These are phyloP conservation scores for Alternaria sp. DNA, from an alignment of 2,329 filamentous ascomycete species.

Conservation along the genomic window DNA sequence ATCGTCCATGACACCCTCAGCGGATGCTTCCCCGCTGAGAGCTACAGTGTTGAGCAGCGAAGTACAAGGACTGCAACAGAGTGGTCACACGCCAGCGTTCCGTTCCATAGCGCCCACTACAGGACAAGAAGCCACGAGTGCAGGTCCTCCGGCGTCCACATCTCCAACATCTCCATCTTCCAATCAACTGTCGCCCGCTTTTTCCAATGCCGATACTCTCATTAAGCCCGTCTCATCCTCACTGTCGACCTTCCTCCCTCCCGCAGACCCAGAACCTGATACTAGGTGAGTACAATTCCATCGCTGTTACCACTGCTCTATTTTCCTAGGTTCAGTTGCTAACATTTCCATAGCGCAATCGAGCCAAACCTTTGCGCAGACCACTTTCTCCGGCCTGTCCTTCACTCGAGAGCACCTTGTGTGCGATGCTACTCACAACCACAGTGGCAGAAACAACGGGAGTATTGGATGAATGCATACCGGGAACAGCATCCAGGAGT, in stretches of 20 bases:
- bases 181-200: background rate
- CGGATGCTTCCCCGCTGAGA: constrained; percentile 2
- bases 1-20: constrained; percentile 10
- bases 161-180: background rate
- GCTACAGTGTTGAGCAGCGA: background rate
- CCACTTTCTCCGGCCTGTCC: constrained; percentile 29
- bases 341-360: background rate
- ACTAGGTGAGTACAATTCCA: background rate
- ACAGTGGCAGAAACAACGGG: constrained; percentile 20
- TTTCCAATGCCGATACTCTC: constrained; percentile 10
- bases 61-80: background rate
- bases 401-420: constrained; percentile 33
- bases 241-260: background rate
- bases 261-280: background rate
- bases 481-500: constrained; percentile 25
- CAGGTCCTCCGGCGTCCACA: background rate
- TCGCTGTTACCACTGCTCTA: background rate
- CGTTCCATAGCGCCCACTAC: constrained; percentile 9
- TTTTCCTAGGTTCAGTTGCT: background rate
- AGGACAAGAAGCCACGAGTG: background rate
- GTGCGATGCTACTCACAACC: constrained; percentile 35
- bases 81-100: constrained; percentile 8
- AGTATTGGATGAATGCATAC: constrained; percentile 32
- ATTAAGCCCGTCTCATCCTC: background rate
- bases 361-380: constrained; percentile 30